Conservation (phyloP, 2,329 filamentous ascomycete genomes). For the Bretziella fagacearum region DNA sequence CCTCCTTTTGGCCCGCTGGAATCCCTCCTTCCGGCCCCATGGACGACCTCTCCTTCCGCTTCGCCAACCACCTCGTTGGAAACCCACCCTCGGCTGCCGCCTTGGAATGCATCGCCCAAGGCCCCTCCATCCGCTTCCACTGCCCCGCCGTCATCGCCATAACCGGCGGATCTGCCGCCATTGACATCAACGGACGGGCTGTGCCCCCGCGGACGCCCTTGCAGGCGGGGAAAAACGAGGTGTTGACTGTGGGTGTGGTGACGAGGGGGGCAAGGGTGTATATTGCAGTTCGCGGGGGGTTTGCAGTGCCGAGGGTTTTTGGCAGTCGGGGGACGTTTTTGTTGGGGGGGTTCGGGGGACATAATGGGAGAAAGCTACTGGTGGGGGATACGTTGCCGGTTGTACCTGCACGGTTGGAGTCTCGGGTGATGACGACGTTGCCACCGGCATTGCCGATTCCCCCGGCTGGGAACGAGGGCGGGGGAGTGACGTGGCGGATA, state of each 20-base stretch:
- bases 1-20: constrained; percentile 24
- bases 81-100: constrained; percentile 20
- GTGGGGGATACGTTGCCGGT: constrained; percentile 20
- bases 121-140: constrained; percentile 23
- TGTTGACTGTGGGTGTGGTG: constrained; percentile 18
- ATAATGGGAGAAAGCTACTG: constrained; percentile 21
- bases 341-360: constrained; percentile 22
- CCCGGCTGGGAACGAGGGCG: not conserved
- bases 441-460: not conserved
- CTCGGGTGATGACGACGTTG: not conserved
- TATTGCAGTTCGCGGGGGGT: constrained; percentile 22
- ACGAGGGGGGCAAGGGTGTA: constrained; percentile 22
- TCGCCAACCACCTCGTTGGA: constrained; percentile 23
- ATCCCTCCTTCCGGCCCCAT: constrained; percentile 28
- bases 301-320: constrained; percentile 22
- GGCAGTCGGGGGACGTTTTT: constrained; percentile 22
- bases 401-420: not conserved
- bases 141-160: constrained; percentile 21
- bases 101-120: constrained; percentile 23
- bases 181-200: constrained; percentile 18
- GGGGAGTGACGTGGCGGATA: constrained; percentile 18
- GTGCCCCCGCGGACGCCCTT: constrained; percentile 18
- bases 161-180: constrained; percentile 19
- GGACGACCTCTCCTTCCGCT: constrained; percentile 23
- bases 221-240: constrained; percentile 18